phyloP scores from a whole-genome alignment of 371 early-diverging fungal genomes.

The Batkoa obscura region DNA sequence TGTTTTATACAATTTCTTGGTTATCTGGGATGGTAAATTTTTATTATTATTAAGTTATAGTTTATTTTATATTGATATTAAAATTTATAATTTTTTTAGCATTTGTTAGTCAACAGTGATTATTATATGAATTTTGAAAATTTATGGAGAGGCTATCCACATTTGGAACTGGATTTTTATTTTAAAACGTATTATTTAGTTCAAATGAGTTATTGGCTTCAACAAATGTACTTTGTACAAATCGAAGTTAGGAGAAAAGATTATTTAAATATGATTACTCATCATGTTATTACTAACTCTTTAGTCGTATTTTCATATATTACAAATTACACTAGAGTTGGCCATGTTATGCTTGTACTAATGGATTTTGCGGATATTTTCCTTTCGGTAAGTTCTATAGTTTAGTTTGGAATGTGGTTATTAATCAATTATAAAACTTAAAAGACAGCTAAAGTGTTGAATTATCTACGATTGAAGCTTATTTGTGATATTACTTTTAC shows the following conservation, averaged over 20 bases:
- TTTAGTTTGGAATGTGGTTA: conserved; percentile 6
- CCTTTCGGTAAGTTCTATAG: conserved; percentile 27
- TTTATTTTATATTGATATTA: not conserved
- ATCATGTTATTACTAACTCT: conserved; percentile 56
- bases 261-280: conserved; percentile 53
- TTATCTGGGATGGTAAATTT: conserved; percentile 34
- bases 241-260: conserved; percentile 65
- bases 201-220: conserved; percentile 65
- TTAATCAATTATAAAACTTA: not conserved
- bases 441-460: conserved; percentile 46
- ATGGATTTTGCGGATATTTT: conserved; percentile 73
- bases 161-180: not conserved
- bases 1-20: conserved; percentile 37
- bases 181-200: conserved; percentile 54
- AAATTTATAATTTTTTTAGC: conserved; percentile 1
- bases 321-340: conserved; percentile 56
- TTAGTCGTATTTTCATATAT: conserved; percentile 45
- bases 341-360: conserved; percentile 52
- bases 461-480: conserved; percentile 35
- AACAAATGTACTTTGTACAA: conserved; percentile 44
- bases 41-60: not conserved
- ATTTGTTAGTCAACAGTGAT: not conserved
- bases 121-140: not conserved
- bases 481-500: conserved; percentile 51
- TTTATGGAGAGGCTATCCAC: conserved; percentile 7